phyloP scores from a whole-genome alignment of 768 basidiomycete genomes.

The Mycena amicta region DNA sequence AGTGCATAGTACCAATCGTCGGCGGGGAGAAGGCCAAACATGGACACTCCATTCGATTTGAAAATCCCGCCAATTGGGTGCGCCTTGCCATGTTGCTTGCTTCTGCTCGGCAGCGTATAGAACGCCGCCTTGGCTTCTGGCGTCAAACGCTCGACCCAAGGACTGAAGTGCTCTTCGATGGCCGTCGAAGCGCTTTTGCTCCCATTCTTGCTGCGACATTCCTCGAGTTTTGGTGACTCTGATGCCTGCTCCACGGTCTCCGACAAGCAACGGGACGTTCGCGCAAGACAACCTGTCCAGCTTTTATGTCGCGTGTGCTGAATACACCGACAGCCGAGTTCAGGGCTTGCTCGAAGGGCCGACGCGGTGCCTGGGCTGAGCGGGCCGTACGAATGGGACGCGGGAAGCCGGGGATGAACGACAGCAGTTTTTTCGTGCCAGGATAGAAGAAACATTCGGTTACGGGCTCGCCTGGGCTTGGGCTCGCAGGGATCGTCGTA shows the following conservation, averaged over 20 bases:
- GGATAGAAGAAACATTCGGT: not conserved
- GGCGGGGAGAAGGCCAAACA: not conserved
- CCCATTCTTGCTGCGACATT: too few relatives aligned
- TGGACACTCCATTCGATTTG: not conserved
- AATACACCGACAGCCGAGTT: not conserved
- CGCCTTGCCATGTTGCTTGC: not conserved
- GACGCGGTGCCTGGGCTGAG: not conserved
- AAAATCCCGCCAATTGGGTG: not conserved
- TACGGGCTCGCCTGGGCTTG: too few relatives aligned
- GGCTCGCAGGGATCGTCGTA: too few relatives aligned
- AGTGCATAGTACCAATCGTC: not conserved
- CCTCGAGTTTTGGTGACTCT: not conserved
- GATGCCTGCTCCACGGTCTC: not conserved
- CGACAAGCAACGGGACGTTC: too few relatives aligned
- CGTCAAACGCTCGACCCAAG: not conserved
- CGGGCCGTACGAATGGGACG: not conserved
- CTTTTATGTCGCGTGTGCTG: not conserved
- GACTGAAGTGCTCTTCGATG: too few relatives aligned
- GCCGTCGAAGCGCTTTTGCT: too few relatives aligned
- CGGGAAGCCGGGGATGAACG: not conserved
- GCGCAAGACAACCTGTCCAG: not conserved
- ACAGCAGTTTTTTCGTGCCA: not conserved
- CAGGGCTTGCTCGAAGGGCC: not conserved
- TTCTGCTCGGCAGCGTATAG: conserved; percentile 1
- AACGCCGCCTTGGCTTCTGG: not conserved